Evolutionary conservation across 768 basidiomycete genomes (phyloP).

Genomic region (Serendipita vermifera): DNA sequence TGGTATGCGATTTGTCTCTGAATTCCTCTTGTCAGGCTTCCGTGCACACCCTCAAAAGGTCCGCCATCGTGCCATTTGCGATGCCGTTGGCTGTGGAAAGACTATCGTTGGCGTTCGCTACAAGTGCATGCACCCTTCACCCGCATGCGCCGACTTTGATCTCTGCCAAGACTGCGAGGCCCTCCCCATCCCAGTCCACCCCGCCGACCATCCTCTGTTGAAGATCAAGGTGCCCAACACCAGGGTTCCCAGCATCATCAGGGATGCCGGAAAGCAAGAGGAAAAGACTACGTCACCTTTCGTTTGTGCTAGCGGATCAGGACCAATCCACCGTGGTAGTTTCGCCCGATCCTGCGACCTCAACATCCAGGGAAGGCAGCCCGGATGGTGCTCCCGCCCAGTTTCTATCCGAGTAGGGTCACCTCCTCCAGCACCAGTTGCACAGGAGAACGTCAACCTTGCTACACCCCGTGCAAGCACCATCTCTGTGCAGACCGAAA

Average conservation of each 20-base stretch:
- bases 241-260: slow-evolving; percentile 27
- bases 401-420: background rate
- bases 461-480: background rate
- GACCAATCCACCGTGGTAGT: background rate
- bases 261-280: background rate
- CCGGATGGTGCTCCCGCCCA: no score
- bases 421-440: background rate
- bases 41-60: background rate
- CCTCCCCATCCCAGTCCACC: slow-evolving; percentile 64
- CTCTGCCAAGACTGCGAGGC: slow-evolving; percentile 71
- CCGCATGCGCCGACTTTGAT: slow-evolving; percentile 69
- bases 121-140: slow-evolving; percentile 69
- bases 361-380: no score
- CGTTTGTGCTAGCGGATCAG: background rate
- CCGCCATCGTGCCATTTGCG: slow-evolving; percentile 18
- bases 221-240: slow-evolving; percentile 51
- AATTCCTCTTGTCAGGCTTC: background rate
- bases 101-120: slow-evolving; percentile 52
- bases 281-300: background rate
- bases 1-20: no score
- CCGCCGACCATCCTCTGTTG: slow-evolving; percentile 52
- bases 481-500: background rate
- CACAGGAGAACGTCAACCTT: background rate
- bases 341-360: background rate
- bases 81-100: slow-evolving; percentile 38